Percentiles rank a stretch among this genome's conserved stretches.
Evolutionary conservation across 345 rosid species (phyloP).

Genomic region (Barbarea vulgaris): DNA sequence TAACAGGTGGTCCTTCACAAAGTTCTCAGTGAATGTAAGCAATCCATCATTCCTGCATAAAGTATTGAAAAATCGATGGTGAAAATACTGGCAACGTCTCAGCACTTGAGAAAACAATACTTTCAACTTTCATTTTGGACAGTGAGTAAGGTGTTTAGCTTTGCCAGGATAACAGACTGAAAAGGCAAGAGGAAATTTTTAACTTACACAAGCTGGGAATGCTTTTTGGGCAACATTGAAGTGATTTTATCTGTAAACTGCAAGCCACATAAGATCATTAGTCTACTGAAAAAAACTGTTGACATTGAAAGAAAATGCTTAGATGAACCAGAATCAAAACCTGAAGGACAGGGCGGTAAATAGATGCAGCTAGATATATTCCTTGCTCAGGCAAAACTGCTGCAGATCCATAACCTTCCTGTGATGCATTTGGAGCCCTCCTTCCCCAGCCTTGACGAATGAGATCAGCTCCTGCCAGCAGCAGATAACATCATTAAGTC

Average conservation of each 20-base stretch:
- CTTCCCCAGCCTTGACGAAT: conserved; percentile 92
- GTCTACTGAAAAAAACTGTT: conserved; percentile 18
- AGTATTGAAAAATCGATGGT: background rate
- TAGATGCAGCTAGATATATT: conserved; percentile 92
- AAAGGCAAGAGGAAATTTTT: background rate
- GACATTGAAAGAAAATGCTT: conserved; percentile 22
- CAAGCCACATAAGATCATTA: conserved; percentile 44
- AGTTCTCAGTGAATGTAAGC: conserved; percentile 91
- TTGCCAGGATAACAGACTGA: conserved; percentile 23
- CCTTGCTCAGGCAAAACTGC: conserved; percentile 98
- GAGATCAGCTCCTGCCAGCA: conserved; percentile 63
- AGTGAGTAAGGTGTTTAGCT: background rate
- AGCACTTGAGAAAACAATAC: conserved; percentile 20
- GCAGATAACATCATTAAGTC: conserved; percentile 13
- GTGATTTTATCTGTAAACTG: conserved; percentile 96
- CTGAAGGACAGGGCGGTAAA: conserved; percentile 95
- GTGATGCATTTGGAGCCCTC: conserved; percentile 73
- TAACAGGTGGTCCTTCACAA: conserved; percentile 93
- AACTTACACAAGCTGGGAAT: conserved; percentile 92
- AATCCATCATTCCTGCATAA: conserved; percentile 91
- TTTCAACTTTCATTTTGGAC: conserved; percentile 23
- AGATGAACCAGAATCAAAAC: conserved; percentile 51
- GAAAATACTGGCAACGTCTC: conserved; percentile 11
- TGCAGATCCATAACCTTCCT: conserved; percentile 98
- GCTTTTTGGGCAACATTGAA: conserved; percentile 80